Percentiles rank a stretch among this genome's conserved stretches.
phyloP scores from a whole-genome alignment of 179 eudicot genomes.

The Drosera spatulata region DNA sequence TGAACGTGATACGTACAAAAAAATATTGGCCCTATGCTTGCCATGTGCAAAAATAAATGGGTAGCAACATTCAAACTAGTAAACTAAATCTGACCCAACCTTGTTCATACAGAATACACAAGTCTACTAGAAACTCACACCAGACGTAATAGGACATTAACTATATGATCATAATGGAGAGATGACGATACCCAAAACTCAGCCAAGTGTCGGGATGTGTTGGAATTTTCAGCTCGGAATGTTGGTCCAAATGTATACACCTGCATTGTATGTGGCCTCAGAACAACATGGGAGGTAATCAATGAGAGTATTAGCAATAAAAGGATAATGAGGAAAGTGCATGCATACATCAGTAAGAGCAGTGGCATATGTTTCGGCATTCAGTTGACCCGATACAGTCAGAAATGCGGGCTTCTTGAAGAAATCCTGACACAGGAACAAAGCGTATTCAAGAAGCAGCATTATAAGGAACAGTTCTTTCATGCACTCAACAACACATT shows the following conservation, averaged over 20 bases:
- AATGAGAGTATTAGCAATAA: not conserved
- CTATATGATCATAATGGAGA: no score
- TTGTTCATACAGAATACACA: no score
- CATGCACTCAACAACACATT: no score
- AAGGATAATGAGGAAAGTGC: slow-evolving; percentile 9
- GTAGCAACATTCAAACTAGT: no score
- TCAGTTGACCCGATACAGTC: slow-evolving; percentile 97
- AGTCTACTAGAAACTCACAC: no score
- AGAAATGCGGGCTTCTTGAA: slow-evolving; percentile 93
- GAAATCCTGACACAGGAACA: slow-evolving; percentile 60
- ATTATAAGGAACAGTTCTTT: no score
- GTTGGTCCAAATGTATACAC: slow-evolving; percentile 98
- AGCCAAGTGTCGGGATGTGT: slow-evolving; percentile 90
- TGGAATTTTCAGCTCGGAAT: slow-evolving; percentile 93
- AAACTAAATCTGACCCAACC: no score
- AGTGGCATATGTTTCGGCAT: slow-evolving; percentile 97
- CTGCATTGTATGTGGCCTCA: slow-evolving; percentile 22
- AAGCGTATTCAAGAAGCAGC: not conserved
- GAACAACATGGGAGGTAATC: not conserved
- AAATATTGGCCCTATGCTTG: no score
- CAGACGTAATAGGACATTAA: no score
- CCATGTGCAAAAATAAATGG: no score
- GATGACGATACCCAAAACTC: slow-evolving; percentile 74
- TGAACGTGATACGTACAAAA: not conserved
- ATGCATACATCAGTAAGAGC: slow-evolving; percentile 86